Conservation (phyloP, 106 monocot genomes). For the Apostasia ramifera region DNA sequence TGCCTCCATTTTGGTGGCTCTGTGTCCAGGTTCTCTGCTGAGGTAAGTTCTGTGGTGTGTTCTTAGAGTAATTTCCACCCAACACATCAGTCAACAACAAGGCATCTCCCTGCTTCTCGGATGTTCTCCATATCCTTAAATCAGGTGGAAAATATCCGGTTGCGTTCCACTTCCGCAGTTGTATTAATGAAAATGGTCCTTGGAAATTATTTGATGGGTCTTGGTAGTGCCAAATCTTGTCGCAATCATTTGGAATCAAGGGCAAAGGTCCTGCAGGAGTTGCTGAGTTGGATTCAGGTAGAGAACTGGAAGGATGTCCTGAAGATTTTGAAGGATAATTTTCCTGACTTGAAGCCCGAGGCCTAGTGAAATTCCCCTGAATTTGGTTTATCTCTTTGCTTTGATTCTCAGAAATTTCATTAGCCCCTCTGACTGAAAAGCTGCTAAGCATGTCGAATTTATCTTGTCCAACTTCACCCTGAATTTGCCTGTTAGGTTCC, state of each 20-base stretch:
- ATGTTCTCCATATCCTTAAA: slow-evolving; percentile 41
- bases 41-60: slow-evolving; percentile 8
- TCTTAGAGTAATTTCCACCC: slow-evolving; percentile 28
- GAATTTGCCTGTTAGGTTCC: slow-evolving; percentile 12
- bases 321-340: slow-evolving; percentile 4
- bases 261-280: slow-evolving; percentile 1
- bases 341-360: slow-evolving; percentile 14
- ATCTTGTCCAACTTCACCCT: slow-evolving; percentile 4
- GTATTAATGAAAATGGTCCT: slow-evolving; percentile 60
- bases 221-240: slow-evolving; percentile 66
- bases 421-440: slow-evolving; percentile 14
- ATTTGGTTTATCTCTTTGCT: slow-evolving; percentile 2
- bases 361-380: not conserved
- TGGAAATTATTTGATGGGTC: slow-evolving; percentile 55
- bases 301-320: slow-evolving; percentile 9
- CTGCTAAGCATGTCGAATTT: not conserved
- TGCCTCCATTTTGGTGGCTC: slow-evolving; percentile 1
- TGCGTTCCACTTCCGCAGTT: slow-evolving; percentile 53
- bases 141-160: slow-evolving; percentile 50
- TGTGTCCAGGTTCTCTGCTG: slow-evolving; percentile 3
- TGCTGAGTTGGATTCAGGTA: slow-evolving; percentile 14
- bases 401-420: slow-evolving; percentile 12
- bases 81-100: slow-evolving; percentile 41
- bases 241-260: slow-evolving; percentile 20
- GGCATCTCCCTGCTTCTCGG: slow-evolving; percentile 39